Conservation (phyloP, 805 yeast genomes). For the Metschnikowia similis region DNA sequence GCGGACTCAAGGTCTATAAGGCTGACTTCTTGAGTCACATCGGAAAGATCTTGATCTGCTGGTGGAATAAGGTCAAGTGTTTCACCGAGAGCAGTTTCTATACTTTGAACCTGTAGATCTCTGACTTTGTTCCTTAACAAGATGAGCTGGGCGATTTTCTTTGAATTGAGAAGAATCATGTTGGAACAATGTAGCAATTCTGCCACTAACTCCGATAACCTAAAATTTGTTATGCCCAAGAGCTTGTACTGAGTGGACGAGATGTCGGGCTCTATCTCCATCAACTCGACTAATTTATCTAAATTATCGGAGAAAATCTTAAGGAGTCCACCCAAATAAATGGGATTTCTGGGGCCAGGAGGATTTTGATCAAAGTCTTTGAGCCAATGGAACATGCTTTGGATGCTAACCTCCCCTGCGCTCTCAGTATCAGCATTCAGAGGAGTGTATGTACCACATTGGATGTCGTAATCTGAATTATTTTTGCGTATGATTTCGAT, state of each 20-base stretch:
- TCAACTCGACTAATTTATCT: constrained; percentile 56
- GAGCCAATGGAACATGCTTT: constrained; percentile 41
- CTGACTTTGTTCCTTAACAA: constrained; percentile 67
- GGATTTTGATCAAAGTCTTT: constrained; percentile 74
- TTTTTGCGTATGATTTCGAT: constrained; percentile 93
- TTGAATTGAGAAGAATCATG: constrained; percentile 85
- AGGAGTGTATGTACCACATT: constrained; percentile 78
- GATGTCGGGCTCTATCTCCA: constrained; percentile 35
- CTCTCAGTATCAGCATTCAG: constrained; percentile 31
- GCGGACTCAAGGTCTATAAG: background rate
- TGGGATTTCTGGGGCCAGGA: constrained; percentile 88
- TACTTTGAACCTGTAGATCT: constrained; percentile 34
- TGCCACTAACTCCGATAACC: constrained; percentile 87
- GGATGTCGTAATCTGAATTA: constrained; percentile 90
- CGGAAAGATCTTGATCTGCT: background rate
- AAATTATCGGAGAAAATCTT: constrained; percentile 71
- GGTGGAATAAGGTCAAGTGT: constrained; percentile 11
- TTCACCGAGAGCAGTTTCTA: constrained; percentile 39
- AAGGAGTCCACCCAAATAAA: constrained; percentile 83
- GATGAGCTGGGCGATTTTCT: constrained; percentile 63
- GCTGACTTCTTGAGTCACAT: background rate
- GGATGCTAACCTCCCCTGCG: constrained; percentile 37
- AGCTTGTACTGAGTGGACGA: constrained; percentile 35
- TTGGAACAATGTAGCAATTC: constrained; percentile 96
- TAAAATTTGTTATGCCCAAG: constrained; percentile 86